phyloP scores from a whole-genome alignment of 768 basidiomycete species.

The Hemileccinum impolitum region DNA sequence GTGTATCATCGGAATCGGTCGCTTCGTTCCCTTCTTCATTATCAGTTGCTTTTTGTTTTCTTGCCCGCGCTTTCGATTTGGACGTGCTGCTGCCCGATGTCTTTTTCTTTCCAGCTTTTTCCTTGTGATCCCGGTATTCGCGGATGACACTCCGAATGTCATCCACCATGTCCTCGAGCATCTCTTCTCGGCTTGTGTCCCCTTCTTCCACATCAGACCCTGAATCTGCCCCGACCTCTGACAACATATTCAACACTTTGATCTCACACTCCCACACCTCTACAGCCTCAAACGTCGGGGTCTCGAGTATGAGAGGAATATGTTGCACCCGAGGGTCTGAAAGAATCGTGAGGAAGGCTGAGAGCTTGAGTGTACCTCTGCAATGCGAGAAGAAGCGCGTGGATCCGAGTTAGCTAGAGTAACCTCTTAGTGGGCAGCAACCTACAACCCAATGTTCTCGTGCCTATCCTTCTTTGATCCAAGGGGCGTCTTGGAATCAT shows the following conservation, averaged over 20 bases:
- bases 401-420: not conserved
- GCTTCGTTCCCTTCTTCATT: slow-evolving; percentile 9
- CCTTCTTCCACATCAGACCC: not conserved
- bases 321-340: slow-evolving; percentile 62
- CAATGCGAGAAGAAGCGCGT: not conserved
- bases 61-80: slow-evolving; percentile 1
- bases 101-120: slow-evolving; percentile 1
- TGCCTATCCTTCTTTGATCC: slow-evolving; percentile 74
- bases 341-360: slow-evolving; percentile 62
- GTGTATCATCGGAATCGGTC: slow-evolving; percentile 1
- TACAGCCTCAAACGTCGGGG: slow-evolving; percentile 64
- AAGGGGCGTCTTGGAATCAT: slow-evolving; percentile 70
- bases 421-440: slow-evolving; percentile 7
- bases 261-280: slow-evolving; percentile 78
- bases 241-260: slow-evolving; percentile 49
- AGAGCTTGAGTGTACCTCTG: slow-evolving; percentile 67
- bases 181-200: not conserved
- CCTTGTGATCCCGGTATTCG: slow-evolving; percentile 11
- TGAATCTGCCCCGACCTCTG: slow-evolving; percentile 12
- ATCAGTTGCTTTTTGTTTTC: slow-evolving; percentile 4
- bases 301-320: slow-evolving; percentile 82
- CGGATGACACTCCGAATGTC: slow-evolving; percentile 13
- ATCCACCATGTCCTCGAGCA: slow-evolving; percentile 8
- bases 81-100: not conserved
- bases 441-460: slow-evolving; percentile 81